These are phyloP conservation scores for Suillus fuscotomentosus DNA, from an alignment of 768 basidiomycete genomes.

Conservation along the genomic window DNA sequence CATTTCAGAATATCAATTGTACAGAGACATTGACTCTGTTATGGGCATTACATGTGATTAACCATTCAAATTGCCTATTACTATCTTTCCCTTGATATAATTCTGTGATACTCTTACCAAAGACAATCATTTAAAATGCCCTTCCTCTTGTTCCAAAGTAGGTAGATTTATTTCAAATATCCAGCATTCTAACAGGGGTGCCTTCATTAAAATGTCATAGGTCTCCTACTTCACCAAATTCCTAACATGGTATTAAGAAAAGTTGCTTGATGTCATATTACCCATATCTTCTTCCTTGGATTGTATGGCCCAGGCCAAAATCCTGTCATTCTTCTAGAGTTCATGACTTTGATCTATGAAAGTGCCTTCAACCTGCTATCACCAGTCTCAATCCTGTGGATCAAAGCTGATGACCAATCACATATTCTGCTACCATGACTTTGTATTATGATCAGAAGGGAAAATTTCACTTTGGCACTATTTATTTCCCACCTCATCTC, in stretches of 20 bases:
- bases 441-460: background rate
- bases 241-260: conserved; percentile 8
- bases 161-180: background rate
- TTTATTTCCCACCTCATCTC: conserved; percentile 1
- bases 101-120: background rate
- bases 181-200: background rate
- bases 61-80: background rate
- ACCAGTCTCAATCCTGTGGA: conserved; percentile 5
- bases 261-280: background rate
- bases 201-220: background rate
- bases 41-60: too few species aligned
- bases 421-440: background rate
- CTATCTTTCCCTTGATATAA: background rate
- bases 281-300: conserved; percentile 6
- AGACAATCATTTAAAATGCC: background rate
- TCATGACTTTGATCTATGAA: conserved; percentile 6
- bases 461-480: background rate
- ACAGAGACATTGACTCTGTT: background rate
- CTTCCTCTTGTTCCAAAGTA: background rate
- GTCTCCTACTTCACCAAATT: conserved; percentile 3
- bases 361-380: background rate
- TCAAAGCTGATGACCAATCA: conserved; percentile 5
- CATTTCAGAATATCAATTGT: background rate
- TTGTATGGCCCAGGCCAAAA: background rate
- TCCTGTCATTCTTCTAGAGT: background rate